Percentiles rank a stretch among this genome's conserved stretches.
Conservation (phyloP, 2,329 filamentous ascomycete species). For the Grosmannia serpens region DNA sequence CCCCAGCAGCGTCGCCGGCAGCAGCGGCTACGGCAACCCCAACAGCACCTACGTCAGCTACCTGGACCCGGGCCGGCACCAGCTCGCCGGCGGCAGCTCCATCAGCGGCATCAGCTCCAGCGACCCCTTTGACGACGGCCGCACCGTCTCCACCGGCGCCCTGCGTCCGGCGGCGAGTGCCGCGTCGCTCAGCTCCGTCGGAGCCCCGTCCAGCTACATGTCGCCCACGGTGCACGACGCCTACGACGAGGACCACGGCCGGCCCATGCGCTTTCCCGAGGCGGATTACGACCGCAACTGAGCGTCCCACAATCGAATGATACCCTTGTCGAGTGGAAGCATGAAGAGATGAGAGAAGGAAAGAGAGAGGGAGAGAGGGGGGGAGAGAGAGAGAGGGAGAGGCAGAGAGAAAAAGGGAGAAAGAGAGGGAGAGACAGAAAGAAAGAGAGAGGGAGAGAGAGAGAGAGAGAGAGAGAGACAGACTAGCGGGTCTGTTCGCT, state of each 20-base stretch:
- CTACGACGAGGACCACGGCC: conserved; percentile 28
- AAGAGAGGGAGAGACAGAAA: too few relatives aligned
- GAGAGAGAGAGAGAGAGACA: too few relatives aligned
- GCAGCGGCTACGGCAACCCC: conserved; percentile 28
- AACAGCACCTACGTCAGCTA: not conserved
- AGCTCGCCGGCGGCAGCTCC: not conserved
- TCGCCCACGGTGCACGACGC: conserved; percentile 29
- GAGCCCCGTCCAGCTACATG: conserved; percentile 21
- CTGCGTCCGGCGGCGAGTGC: conserved; percentile 12
- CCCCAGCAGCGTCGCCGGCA: conserved; percentile 13
- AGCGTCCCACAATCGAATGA: not conserved
- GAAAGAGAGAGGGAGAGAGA: too few relatives aligned
- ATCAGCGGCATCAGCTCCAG: conserved; percentile 4
- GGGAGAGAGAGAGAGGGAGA: too few relatives aligned
- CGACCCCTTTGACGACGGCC: conserved; percentile 36
- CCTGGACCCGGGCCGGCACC: not conserved
- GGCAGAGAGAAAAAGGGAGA: too few relatives aligned
- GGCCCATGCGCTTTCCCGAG: conserved; percentile 42
- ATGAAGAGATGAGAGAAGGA: too few relatives aligned
- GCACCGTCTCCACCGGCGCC: conserved; percentile 8
- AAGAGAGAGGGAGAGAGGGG: too few relatives aligned
- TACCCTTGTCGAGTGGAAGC: too few relatives aligned
- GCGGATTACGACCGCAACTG: conserved; percentile 44
- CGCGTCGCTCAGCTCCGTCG: conserved; percentile 6
- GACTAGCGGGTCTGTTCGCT: too few relatives aligned